Evolutionary conservation across 208 protist species (phyloP), one percentile per base, ranked within the genome.

Genomic region (Crithidia mellificae): DNA sequence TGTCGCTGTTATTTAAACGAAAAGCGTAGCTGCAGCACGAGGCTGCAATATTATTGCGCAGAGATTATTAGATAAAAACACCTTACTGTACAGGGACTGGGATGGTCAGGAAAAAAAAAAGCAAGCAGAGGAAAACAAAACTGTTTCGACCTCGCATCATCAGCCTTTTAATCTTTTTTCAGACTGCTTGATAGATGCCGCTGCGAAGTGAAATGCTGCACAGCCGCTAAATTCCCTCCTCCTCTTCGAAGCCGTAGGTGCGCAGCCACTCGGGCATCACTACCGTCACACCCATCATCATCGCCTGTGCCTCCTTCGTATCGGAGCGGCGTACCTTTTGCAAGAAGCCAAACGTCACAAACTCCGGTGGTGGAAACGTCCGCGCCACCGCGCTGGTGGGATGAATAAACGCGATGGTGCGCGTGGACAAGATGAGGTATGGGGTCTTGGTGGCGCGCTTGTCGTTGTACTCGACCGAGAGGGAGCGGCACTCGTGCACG

Each of bases 211-310:
- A 3, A 52, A 22, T 41, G 14, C 25, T 22, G 44, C 8, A 34
- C 27, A 6, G 27, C 20, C 2, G 8, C 20, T 17, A 30, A 0
- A 17, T 24, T 57, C 41, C 22, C 32, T n/a, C 47, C n/a, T 78
- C 61, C 27, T 88, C 85, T 12, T 63, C 59, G 56, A 80, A 92
- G 47, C 78, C 87, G 64, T 78, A 83, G 22, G 82, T 80, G 63
- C 72, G 57, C 52, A 97, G 72, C 92, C 93, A 97, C 62, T 96
- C 90, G 15, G 81, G 82, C 34, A 81, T 84, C 29, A 96, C 88
- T 46, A 95, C 85, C 24, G 93, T 97, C 41, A 95, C 75, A 32
- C 91, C 90, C 41, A 93, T 65, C 93, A 97, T 97, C 70, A 86
- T 85, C 15, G 90, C 92, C 56, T 84, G 71, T n/a, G 82, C 61